Conservation (phyloP, 2,329 filamentous ascomycete genomes). For the Alternaria metachromatica region DNA sequence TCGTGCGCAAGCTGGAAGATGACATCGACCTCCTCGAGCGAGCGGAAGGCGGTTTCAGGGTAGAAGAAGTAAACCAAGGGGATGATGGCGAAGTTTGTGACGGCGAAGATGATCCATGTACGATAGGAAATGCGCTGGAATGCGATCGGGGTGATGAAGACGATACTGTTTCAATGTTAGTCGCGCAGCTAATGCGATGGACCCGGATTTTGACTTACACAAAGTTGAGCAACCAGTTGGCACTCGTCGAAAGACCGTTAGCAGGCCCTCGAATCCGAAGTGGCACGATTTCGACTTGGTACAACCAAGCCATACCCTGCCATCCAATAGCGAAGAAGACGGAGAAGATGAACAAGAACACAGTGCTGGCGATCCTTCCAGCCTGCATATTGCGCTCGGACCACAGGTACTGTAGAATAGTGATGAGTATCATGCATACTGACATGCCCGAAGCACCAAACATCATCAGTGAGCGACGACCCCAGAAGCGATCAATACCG, state of each 20-base stretch:
- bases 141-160: conserved; percentile 69
- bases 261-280: conserved; percentile 86
- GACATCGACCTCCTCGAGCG: conserved; percentile 71
- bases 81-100: conserved; percentile 59
- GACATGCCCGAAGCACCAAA: conserved; percentile 47
- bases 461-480: conserved; percentile 44
- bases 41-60: conserved; percentile 63
- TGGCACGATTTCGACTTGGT: conserved; percentile 80
- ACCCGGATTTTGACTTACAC: conserved; percentile 50
- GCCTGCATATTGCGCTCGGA: conserved; percentile 19
- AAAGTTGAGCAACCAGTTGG: conserved; percentile 77
- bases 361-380: conserved; percentile 48
- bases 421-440: conserved; percentile 41
- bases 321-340: conserved; percentile 89
- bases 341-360: conserved; percentile 90
- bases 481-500: conserved; percentile 48
- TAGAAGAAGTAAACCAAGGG: conserved; percentile 66
- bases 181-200: neutral
- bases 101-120: conserved; percentile 66
- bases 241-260: conserved; percentile 84
- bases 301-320: conserved; percentile 70
- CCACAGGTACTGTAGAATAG: conserved; percentile 36
- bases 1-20: conserved; percentile 64
- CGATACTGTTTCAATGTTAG: conserved; percentile 61
- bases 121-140: conserved; percentile 61